Evolutionary conservation across 73 alveolate genomes (phyloP).

Genomic region (Blepharisma stoltei): DNA sequence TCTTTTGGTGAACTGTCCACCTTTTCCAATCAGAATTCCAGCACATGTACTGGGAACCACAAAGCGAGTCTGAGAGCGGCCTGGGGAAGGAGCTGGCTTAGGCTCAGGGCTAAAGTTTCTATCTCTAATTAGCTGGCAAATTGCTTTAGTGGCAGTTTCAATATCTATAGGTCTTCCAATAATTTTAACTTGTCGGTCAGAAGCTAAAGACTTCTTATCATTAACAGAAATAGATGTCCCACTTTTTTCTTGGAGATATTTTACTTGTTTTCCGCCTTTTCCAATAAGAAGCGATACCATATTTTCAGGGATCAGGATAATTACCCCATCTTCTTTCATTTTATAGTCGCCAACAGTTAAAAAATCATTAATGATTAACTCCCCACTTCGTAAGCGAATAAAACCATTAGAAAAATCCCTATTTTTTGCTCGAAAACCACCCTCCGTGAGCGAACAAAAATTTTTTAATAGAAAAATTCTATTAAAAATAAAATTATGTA

Average conservation of each 20-base stretch:
- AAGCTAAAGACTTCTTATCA: neutral
- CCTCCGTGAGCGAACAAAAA: too few relatives aligned
- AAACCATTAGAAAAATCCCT: too few relatives aligned
- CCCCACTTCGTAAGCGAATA: too few relatives aligned
- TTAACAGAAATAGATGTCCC: conserved; percentile 3
- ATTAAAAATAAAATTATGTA: too few relatives aligned
- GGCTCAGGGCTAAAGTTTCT: conserved; percentile 15
- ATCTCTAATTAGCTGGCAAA: conserved; percentile 12
- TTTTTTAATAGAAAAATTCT: too few relatives aligned
- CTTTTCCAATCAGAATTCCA: conserved; percentile 26
- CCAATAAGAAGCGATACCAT: conserved; percentile 23
- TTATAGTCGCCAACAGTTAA: neutral
- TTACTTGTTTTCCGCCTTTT: conserved; percentile 16
- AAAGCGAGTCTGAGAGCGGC: neutral
- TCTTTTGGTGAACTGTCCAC: neutral
- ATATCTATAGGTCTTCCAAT: conserved; percentile 3
- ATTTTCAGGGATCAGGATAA: neutral
- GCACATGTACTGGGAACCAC: conserved; percentile 16
- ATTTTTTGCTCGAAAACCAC: too few relatives aligned
- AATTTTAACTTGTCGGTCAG: conserved; percentile 19
- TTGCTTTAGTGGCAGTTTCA: neutral
- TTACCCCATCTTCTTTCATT: conserved; percentile 2
- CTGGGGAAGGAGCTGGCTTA: neutral
- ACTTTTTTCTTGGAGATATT: neutral
- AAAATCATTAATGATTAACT: neutral